phyloP scores from a whole-genome alignment of 2,329 filamentous ascomycete species.

The Xylariales sp. region DNA sequence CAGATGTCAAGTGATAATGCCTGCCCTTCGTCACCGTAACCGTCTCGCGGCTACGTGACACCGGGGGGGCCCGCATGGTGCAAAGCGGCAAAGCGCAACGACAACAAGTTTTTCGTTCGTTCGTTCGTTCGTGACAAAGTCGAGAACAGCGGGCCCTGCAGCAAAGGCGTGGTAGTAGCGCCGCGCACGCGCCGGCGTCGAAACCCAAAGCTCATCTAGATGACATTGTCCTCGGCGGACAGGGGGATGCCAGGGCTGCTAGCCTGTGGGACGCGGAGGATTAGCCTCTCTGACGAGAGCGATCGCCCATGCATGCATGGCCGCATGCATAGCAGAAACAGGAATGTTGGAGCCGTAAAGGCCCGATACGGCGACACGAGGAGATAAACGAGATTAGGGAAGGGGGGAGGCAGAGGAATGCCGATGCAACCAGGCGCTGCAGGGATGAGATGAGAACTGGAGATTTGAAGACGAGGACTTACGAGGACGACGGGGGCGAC shows the following conservation, averaged over 20 bases:
- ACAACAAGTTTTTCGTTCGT: background rate
- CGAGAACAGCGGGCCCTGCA: background rate
- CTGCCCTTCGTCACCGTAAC: background rate
- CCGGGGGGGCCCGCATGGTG: background rate
- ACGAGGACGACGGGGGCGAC: conserved; percentile 41
- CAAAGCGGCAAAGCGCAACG: background rate
- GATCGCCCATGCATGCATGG: no score
- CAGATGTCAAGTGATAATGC: background rate
- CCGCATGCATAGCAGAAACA: background rate
- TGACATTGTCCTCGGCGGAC: conserved; percentile 39
- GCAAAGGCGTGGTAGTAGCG: background rate
- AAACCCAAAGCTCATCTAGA: conserved; percentile 31
- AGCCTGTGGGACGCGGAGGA: conserved; percentile 30
- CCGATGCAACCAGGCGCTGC: background rate
- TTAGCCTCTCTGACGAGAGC: conserved; percentile 23
- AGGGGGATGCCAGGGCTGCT: conserved; percentile 40
- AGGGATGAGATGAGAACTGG: background rate
- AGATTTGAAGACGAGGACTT: conserved; percentile 18
- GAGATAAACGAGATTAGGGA: background rate
- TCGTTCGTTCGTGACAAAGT: background rate
- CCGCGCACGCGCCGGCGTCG: no score
- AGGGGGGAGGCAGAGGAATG: background rate
- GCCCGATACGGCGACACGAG: background rate
- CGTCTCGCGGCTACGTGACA: background rate
- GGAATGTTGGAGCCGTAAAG: no score